Base-by-base conservation (phyloP, 1,284 basidiomycete species). In the Trichosporon inkin region DNA sequence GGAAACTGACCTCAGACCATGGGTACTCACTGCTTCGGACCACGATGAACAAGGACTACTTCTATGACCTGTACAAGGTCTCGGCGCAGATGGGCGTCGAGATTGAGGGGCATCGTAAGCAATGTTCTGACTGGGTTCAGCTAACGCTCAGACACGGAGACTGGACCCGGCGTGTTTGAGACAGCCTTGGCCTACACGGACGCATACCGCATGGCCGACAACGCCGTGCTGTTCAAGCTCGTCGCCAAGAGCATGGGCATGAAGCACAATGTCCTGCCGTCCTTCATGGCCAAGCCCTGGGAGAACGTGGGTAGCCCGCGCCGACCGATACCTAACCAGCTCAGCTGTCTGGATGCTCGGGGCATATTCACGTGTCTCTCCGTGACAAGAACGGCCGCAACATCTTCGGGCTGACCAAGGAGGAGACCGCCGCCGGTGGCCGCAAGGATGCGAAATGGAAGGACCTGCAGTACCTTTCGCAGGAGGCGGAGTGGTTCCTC, bases 251-350 rank as follows among this genome's bases (percentile, higher is more conserved):
- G 90, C 65, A 78, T 95, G 3, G 94, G 94, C 0, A 91, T 96
- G 84, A 86, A 88, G 74, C 82, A 89, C 66, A 89, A 88, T 8
- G 83, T 99, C 57, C 83, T 91, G 52, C 94, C 94, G 0, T 95
- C 91, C 60, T 99, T 99, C 77, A 98, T 99, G 95, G 94, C 95
- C 0, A 97, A 97, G 71, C 95, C 94, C 20, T 94, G 89, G 88
- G 87, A 86, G 53, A 86, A 90, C 71, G 91, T 92, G 71, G 73
- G 87, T 80, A 14, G 19, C 5, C 11, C 24, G 34, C 13, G 19
- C 1, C 35, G 3, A 16, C 11, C 17, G 13, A 10, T 44, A n/a
- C 0, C 44, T 64, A 32, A 64, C 59, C 10, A 7, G 34, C 28
- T 8, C 67, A 94, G 90, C 83, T 93, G 67, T 90, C 92, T 39